phyloP scores from a whole-genome alignment of 75 land plant genomes.

The Sequoia sempervirens region DNA sequence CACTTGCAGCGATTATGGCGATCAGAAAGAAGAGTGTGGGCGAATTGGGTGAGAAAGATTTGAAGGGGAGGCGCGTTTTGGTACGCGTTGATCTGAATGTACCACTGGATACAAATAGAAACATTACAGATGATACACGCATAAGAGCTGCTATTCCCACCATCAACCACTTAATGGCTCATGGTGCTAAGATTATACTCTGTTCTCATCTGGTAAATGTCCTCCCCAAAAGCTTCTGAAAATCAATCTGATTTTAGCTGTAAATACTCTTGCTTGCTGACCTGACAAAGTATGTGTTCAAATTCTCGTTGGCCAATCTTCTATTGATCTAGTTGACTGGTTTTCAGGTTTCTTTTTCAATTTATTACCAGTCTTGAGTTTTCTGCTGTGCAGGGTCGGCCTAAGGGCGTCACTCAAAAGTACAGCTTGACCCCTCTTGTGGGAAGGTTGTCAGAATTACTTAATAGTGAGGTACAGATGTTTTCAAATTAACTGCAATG shows the following conservation, averaged over 20 bases:
- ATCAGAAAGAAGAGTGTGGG: slow-evolving; percentile 21
- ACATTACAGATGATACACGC: slow-evolving; percentile 49
- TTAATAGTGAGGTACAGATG: slow-evolving; percentile 20
- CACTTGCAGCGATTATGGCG: not conserved
- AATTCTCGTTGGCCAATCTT: not conserved
- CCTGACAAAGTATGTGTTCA: not conserved
- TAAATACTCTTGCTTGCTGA: slow-evolving; percentile 1
- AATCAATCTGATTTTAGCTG: slow-evolving; percentile 19
- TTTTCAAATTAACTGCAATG: not conserved
- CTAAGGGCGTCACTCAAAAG: slow-evolving; percentile 77
- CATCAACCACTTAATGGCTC: slow-evolving; percentile 24
- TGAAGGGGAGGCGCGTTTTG: slow-evolving; percentile 46
- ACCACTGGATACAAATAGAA: slow-evolving; percentile 24
- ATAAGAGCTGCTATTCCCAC: slow-evolving; percentile 48
- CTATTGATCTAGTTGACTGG: not conserved
- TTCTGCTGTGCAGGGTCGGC: slow-evolving; percentile 55
- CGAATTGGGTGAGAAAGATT: slow-evolving; percentile 28
- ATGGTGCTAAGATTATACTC: slow-evolving; percentile 44
- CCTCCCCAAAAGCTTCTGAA: not conserved
- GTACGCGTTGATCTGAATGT: slow-evolving; percentile 46
- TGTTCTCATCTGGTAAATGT: slow-evolving; percentile 31
- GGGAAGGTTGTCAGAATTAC: slow-evolving; percentile 49
- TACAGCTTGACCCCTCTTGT: slow-evolving; percentile 63
- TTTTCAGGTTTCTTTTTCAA: not conserved
- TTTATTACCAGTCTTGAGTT: not conserved